These are phyloP conservation scores for Solanum sitiens DNA, from an alignment of 257 asterid species.

Conservation along the genomic window DNA sequence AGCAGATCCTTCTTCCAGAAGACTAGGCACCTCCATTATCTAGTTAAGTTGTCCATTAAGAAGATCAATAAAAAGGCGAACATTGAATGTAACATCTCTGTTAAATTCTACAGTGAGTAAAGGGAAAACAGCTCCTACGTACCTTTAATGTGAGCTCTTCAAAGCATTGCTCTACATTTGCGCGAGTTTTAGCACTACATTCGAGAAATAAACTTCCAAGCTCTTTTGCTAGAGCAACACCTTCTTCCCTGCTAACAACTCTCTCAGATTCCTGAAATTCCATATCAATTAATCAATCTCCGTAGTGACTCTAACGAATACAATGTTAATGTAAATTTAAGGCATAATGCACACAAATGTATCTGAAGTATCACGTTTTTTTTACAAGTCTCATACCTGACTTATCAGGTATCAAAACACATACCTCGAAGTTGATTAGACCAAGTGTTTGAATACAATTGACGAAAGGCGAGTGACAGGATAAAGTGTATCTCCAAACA, in stretches of 20 bases:
- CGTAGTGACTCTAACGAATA: background rate
- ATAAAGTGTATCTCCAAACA: background rate
- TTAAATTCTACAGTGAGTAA: background rate
- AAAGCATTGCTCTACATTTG: conserved; percentile 47
- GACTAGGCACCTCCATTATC: conserved; percentile 90
- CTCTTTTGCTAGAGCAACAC: conserved; percentile 42
- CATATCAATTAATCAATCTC: background rate
- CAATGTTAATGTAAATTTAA: background rate
- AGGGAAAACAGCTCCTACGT: background rate
- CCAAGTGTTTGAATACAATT: no score
- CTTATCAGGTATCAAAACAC: no score
- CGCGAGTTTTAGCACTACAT: conserved; percentile 56
- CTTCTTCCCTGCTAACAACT: conserved; percentile 53
- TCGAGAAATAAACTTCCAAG: conserved; percentile 52
- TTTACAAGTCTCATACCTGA: no score
- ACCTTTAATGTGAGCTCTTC: conserved; percentile 58
- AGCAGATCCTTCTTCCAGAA: conserved; percentile 69
- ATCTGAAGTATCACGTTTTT: no score
- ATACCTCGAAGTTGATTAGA: no score
- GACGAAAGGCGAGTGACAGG: no score
- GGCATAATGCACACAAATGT: no score
- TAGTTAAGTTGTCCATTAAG: conserved; percentile 8
- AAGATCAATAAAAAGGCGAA: background rate
- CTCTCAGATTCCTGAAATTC: conserved; percentile 46
- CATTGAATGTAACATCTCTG: background rate